A percentile compares a stretch with the other conserved stretches of the same genome.
phyloP scores from a whole-genome alignment of 2,329 filamentous ascomycete genomes.

The Fusarium denticulatum region DNA sequence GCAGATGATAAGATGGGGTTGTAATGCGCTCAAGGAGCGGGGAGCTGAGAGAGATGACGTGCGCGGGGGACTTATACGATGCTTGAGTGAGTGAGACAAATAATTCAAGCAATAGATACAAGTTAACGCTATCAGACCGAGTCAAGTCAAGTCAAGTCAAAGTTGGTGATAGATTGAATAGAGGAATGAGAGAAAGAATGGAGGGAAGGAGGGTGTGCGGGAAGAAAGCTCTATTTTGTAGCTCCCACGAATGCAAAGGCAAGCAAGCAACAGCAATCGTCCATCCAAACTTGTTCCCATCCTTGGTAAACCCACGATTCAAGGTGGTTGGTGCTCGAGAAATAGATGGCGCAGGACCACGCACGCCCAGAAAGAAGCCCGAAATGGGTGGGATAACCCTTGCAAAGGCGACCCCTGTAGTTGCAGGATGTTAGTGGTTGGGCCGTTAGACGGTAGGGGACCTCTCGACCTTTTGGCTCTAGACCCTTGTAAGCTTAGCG shows the following conservation, averaged over 20 bases:
- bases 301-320: not conserved
- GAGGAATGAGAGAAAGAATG: not conserved
- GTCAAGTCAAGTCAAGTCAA: not conserved
- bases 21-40: constrained; percentile 1
- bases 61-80: constrained; percentile 15
- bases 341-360: constrained; percentile 36
- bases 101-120: not conserved
- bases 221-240: constrained; percentile 29
- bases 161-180: not conserved
- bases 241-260: not conserved
- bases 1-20: not conserved
- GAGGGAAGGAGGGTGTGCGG: constrained; percentile 19
- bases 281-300: constrained; percentile 15
- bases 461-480: not conserved
- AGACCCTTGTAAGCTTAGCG: not conserved
- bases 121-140: not conserved
- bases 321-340: constrained; percentile 34
- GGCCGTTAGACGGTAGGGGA: constrained; percentile 6
- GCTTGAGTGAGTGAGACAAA: not conserved
- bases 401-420: constrained; percentile 22
- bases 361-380: not conserved
- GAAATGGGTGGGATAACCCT: constrained; percentile 23
- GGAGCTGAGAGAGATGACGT: constrained; percentile 4
- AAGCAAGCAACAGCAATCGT: not conserved
- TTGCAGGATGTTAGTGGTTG: constrained; percentile 28